phyloP scores from a whole-genome alignment of 2,329 filamentous ascomycete species.

The Aspergillus sp. region DNA sequence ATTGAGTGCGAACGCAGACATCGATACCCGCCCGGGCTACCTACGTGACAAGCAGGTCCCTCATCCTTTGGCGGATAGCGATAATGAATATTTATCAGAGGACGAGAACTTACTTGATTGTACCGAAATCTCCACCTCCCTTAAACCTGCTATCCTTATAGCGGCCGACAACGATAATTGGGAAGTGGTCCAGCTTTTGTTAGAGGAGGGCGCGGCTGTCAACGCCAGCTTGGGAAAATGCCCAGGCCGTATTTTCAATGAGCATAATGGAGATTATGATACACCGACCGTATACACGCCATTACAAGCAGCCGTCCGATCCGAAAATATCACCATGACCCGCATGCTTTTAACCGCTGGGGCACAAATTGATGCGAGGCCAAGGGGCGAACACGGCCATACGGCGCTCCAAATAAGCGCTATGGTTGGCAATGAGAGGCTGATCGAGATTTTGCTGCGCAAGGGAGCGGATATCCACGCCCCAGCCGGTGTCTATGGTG shows the following conservation, averaged over 20 bases:
- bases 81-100: too few relatives aligned
- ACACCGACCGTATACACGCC: conserved; percentile 19
- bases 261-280: conserved; percentile 1
- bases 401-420: conserved; percentile 33
- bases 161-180: conserved; percentile 24
- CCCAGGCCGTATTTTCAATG: conserved; percentile 8
- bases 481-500: too few relatives aligned
- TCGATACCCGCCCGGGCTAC: conserved; percentile 18
- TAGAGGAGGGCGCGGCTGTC: conserved; percentile 28
- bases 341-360: conserved; percentile 24
- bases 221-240: conserved; percentile 23
- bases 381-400: conserved; percentile 17
- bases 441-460: conserved; percentile 28
- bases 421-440: conserved; percentile 21
- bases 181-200: conserved; percentile 27
- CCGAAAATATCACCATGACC: conserved; percentile 24
- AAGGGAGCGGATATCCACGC: conserved; percentile 26
- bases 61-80: too few relatives aligned
- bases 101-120: too few relatives aligned
- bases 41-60: not conserved
- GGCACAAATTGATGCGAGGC: conserved; percentile 24
- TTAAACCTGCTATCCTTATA: conserved; percentile 25
- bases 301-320: conserved; percentile 23
- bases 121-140: not conserved
- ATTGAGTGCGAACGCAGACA: conserved; percentile 20